Evolutionary conservation across 768 basidiomycete species (phyloP), one percentile per base, ranked within the genome.

Genomic region (Calocybe indica): DNA sequence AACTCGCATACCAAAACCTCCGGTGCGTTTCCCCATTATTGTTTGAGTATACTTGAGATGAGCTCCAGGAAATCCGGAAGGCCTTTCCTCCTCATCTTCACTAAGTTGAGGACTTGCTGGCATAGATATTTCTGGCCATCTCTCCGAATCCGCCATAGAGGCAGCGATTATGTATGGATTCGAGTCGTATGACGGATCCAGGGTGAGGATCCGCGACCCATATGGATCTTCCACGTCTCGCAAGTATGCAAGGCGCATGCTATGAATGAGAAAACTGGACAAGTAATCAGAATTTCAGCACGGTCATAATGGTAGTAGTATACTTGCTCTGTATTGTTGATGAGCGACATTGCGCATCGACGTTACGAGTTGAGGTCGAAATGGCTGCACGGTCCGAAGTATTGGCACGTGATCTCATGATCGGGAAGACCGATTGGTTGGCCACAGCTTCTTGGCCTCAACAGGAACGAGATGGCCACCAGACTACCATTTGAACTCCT

Each of bases 151-250:
- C 2, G 90, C 83, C 31, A 94, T 79, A 2, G 83, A 83, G 0
- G 89, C 78, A 6, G 88, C 85, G 45, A 80, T 70, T 56, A 94
- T 82, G 63, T 93, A 92, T 0, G 90, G 85, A 60, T 94, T 95
- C 9, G 83, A 73, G 12, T 80, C 69, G 69, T 91, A 88, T 0
- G 81, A 75, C 0, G 86, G 85, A 59, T 85, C 83, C 43, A 94
- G 72, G 5, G 89, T 80, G 56, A 96, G 83, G 58, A 95, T 73
- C 30, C 91, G 79, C 0, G 83, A 68, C 10, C 88, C 88, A 58
- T 93, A 90, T 1, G 85, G 83, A 58, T 96, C 93, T 48, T 92
- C 87, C 36, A 92, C 82, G 55, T 85, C 81, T 51, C 92, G 86
- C n/a, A 97, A 73, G 60, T 93, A 92, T 9, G 85, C 81, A 28